Percentiles rank a stretch among this genome's conserved stretches.
phyloP scores from a whole-genome alignment of 139 green algal species.

The Coelastrella sp. region DNA sequence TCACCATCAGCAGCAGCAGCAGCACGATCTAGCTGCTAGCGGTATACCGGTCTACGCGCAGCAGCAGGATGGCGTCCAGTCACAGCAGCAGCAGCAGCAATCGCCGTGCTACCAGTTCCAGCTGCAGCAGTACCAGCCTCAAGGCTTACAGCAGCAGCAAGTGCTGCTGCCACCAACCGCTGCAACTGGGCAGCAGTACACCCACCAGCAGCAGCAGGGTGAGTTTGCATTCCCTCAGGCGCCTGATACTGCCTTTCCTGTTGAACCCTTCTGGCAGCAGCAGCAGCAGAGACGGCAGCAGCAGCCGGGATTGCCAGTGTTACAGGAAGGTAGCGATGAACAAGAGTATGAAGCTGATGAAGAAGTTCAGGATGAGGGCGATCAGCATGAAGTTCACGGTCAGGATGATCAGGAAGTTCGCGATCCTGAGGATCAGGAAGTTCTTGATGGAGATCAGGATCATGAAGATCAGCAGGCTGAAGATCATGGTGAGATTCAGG shows the following conservation, averaged over 20 bases:
- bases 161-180: background rate
- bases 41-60: background rate
- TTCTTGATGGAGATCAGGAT: background rate
- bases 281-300: slow-evolving; percentile 3
- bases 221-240: background rate
- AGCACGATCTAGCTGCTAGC: background rate
- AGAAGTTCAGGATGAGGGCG: background rate
- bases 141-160: slow-evolving; percentile 17
- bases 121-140: background rate
- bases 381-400: background rate
- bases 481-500: background rate
- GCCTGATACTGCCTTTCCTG: background rate
- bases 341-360: background rate
- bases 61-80: background rate
- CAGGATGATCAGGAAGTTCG: background rate
- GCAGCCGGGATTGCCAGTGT: background rate
- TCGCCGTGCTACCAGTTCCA: background rate
- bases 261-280: background rate
- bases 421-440: background rate
- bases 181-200: background rate
- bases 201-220: slow-evolving; percentile 14
- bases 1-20: slow-evolving; percentile 7
- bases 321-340: slow-evolving; percentile 6
- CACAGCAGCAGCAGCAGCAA: slow-evolving; percentile 23
- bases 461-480: background rate